Percentiles rank a stretch among this genome's conserved stretches.
Conservation (phyloP, 495 filamentous ascomycete genomes). For the Cercophora scortea region DNA sequence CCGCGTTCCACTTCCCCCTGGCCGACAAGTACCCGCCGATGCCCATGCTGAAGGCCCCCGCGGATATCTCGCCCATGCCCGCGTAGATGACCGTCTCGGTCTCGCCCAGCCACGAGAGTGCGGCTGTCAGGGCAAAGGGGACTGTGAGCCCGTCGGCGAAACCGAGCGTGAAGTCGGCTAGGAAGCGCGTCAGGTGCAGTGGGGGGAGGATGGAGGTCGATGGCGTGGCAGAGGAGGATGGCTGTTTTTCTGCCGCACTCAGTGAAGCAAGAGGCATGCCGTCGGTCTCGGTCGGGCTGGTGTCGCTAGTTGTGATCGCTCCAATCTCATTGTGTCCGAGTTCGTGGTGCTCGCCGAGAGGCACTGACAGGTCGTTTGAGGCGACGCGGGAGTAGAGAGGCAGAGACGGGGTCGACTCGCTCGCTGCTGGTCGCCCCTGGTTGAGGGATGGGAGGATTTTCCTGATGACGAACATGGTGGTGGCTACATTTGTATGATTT, state of each 20-base stretch:
- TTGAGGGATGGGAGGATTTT: no score
- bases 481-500: no score
- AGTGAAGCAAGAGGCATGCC: no score
- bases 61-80: slow-evolving; percentile 58
- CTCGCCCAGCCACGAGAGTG: slow-evolving; percentile 46
- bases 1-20: slow-evolving; percentile 28
- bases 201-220: neutral
- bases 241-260: neutral
- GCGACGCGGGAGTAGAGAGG: no score
- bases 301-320: neutral
- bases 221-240: neutral
- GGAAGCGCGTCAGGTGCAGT: slow-evolving; percentile 11
- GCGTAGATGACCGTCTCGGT: slow-evolving; percentile 54
- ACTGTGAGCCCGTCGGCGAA: slow-evolving; percentile 54
- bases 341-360: neutral
- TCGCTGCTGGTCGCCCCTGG: no score
- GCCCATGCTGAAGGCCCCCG: slow-evolving; percentile 59
- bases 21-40: slow-evolving; percentile 53
- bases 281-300: no score
- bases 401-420: no score
- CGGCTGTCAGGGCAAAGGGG: slow-evolving; percentile 53
- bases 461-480: no score
- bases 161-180: slow-evolving; percentile 46
- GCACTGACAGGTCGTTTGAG: no score
- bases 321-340: neutral